These are phyloP conservation scores for Collybiopsis confluens DNA, from an alignment of 768 basidiomycete species.

Conservation along the genomic window DNA sequence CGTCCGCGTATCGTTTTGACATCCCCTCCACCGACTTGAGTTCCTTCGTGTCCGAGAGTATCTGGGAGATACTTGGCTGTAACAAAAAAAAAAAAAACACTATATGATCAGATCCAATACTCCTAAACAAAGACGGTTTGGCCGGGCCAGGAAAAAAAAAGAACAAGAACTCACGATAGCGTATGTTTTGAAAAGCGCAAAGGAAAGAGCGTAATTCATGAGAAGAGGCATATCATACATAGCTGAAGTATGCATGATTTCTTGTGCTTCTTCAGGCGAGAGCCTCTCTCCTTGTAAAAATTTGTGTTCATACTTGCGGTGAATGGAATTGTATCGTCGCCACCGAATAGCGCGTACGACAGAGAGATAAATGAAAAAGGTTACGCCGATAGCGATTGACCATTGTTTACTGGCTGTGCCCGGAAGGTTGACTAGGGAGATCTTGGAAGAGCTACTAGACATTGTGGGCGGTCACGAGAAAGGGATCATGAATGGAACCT, in stretches of 20 bases:
- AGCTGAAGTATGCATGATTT: constrained; percentile 28
- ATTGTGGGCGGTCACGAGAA: too few relatives aligned
- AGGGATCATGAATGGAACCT: too few relatives aligned
- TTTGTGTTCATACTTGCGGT: constrained; percentile 33
- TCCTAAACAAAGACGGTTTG: too few relatives aligned
- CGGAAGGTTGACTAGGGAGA: too few relatives aligned
- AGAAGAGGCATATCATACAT: constrained; percentile 44
- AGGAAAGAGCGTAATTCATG: constrained; percentile 33
- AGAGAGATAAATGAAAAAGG: constrained; percentile 12
- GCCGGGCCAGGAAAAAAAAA: too few relatives aligned
- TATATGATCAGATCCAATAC: too few relatives aligned
- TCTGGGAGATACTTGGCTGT: constrained; percentile 43
- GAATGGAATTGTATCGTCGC: constrained; percentile 37
- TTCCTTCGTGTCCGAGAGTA: constrained; percentile 38
- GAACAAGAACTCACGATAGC: constrained; percentile 31
- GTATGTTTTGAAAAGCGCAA: constrained; percentile 54
- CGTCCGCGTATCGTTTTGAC: constrained; percentile 44
- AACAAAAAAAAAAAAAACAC: neutral
- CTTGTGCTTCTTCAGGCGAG: constrained; percentile 43
- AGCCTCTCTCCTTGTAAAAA: constrained; percentile 25
- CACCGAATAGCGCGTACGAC: constrained; percentile 37
- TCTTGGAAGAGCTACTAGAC: too few relatives aligned
- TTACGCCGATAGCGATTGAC: too few relatives aligned
- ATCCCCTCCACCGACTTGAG: constrained; percentile 29
- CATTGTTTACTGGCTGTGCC: too few relatives aligned